Percentiles rank a stretch among this genome's conserved stretches.
phyloP scores from a whole-genome alignment of 73 alveolate genomes.

The Paramecium tetraurelia region DNA sequence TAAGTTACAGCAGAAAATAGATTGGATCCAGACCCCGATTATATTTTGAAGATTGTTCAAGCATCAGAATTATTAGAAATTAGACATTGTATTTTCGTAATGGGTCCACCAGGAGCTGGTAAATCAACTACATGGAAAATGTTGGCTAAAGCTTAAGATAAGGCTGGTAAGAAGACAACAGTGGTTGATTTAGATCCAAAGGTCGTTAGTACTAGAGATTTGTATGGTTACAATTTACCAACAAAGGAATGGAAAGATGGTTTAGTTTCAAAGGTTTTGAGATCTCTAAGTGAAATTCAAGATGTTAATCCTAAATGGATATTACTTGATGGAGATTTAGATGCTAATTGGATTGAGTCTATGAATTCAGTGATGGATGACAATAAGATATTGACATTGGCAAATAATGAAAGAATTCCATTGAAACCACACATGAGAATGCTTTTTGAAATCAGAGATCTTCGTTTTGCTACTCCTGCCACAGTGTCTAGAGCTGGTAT shows the following conservation, averaged over 20 bases:
- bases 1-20: slow-evolving; percentile 87
- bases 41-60: slow-evolving; percentile 93
- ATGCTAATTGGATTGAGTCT: slow-evolving; percentile 99
- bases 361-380: slow-evolving; percentile 99
- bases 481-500: slow-evolving; percentile 99
- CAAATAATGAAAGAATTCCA: slow-evolving; percentile 99
- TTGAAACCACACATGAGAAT: slow-evolving; percentile 99
- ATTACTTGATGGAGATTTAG: slow-evolving; percentile 99
- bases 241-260: slow-evolving; percentile 99
- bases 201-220: slow-evolving; percentile 97
- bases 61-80: slow-evolving; percentile 93
- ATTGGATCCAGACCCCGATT: slow-evolving; percentile 94
- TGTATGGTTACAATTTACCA: slow-evolving; percentile 97
- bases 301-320: slow-evolving; percentile 99
- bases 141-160: slow-evolving; percentile 97
- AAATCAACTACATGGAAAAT: slow-evolving; percentile 98
- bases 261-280: slow-evolving; percentile 97
- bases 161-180: slow-evolving; percentile 95
- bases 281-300: slow-evolving; percentile 92
- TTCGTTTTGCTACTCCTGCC: slow-evolving; percentile 99
- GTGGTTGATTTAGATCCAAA: slow-evolving; percentile 97
- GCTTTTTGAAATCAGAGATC: slow-evolving; percentile 99
- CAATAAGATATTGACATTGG: slow-evolving; percentile 94
- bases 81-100: slow-evolving; percentile 99
- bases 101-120: slow-evolving; percentile 99